phyloP scores from a whole-genome alignment of 176 grass and related monocot species.

The Bothriochloa decipiens region DNA sequence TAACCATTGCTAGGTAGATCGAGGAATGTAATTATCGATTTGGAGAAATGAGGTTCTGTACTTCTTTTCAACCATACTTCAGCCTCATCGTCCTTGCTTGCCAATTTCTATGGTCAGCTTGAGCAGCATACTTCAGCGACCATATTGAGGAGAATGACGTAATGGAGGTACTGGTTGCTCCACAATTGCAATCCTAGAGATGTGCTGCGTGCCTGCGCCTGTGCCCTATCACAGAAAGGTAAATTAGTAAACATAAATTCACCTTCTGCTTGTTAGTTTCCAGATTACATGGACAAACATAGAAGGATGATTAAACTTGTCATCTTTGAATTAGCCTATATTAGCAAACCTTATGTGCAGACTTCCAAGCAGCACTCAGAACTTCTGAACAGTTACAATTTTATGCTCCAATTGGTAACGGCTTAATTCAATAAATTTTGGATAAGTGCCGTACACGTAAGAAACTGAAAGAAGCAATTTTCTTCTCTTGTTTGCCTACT shows the following conservation, averaged over 20 bases:
- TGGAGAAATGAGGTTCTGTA: background rate
- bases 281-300: constrained; percentile 10
- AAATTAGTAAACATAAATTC: constrained; percentile 37
- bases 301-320: background rate
- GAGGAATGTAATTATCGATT: background rate
- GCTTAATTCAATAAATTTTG: background rate
- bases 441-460: constrained; percentile 25
- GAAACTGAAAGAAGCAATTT: constrained; percentile 15
- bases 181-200: background rate
- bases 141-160: background rate
- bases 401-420: background rate
- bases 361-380: background rate
- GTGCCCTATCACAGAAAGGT: background rate
- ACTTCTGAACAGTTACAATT: background rate
- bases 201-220: background rate
- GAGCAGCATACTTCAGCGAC: background rate
- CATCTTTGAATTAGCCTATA: background rate
- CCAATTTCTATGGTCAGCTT: background rate
- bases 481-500: constrained; percentile 9
- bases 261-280: background rate
- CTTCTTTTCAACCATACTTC: background rate
- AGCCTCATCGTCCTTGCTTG: background rate
- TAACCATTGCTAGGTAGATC: background rate
- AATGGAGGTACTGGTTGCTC: background rate
- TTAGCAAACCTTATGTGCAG: background rate